Conservation (phyloP, 768 basidiomycete genomes). For the Hebeloma cylindrosporum region DNA sequence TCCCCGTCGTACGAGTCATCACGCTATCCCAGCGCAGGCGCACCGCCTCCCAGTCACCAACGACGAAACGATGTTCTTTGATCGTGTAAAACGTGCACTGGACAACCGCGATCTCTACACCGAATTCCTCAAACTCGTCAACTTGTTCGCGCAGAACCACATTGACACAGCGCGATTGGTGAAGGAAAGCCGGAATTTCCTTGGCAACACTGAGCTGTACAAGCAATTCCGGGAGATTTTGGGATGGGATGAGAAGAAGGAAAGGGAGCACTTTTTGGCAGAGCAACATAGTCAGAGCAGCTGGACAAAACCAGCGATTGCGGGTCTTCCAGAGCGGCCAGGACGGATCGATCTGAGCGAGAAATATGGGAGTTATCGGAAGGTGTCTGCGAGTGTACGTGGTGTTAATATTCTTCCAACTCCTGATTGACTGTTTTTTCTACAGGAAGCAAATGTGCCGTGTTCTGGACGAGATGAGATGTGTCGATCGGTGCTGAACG, state of each 20-base stretch:
- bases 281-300: slow-evolving; percentile 48
- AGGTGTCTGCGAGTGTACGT: slow-evolving; percentile 76
- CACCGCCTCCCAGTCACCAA: slow-evolving; percentile 28
- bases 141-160: slow-evolving; percentile 91
- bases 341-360: slow-evolving; percentile 66
- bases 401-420: background rate
- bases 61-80: slow-evolving; percentile 81
- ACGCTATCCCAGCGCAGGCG: slow-evolving; percentile 27
- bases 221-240: slow-evolving; percentile 82
- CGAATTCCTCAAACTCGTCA: slow-evolving; percentile 94
- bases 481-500: slow-evolving; percentile 94
- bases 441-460: slow-evolving; percentile 79
- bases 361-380: slow-evolving; percentile 88
- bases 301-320: slow-evolving; percentile 52
- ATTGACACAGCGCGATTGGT: slow-evolving; percentile 86
- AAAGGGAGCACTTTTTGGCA: slow-evolving; percentile 50
- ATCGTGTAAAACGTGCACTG: slow-evolving; percentile 75
- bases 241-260: slow-evolving; percentile 80
- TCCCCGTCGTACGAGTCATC: slow-evolving; percentile 32
- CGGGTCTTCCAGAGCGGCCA: slow-evolving; percentile 42
- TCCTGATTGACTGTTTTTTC: background rate
- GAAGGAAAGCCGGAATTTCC: slow-evolving; percentile 76
- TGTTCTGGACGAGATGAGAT: slow-evolving; percentile 97
- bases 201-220: slow-evolving; percentile 75
- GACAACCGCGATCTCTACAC: slow-evolving; percentile 80